phyloP scores from a whole-genome alignment of 306 rosid genomes.

The Prunus fruticosa region DNA sequence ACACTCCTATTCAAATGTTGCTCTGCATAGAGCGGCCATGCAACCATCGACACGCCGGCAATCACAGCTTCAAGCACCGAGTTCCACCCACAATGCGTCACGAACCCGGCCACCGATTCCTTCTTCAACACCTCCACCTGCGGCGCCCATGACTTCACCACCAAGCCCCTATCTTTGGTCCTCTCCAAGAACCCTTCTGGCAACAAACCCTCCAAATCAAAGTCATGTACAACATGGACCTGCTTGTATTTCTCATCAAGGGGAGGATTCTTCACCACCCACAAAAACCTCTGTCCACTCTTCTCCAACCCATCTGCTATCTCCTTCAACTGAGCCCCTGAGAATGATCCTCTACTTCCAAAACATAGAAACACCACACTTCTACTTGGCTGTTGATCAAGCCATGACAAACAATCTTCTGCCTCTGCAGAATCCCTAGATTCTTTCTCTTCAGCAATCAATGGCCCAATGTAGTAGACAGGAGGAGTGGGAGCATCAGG shows the following conservation, averaged over 20 bases:
- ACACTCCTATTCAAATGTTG: conserved; percentile 33
- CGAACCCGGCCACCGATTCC: conserved; percentile 31
- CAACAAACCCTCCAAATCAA: neutral
- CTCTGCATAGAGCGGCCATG: conserved; percentile 44
- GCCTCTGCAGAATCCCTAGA: too few relatives aligned
- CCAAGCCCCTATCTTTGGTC: conserved; percentile 29
- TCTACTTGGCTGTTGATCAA: conserved; percentile 17
- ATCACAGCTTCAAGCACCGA: conserved; percentile 34
- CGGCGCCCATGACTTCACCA: conserved; percentile 38
- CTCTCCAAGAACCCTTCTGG: conserved; percentile 33
- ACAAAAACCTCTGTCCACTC: conserved; percentile 30
- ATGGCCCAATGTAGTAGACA: too few relatives aligned
- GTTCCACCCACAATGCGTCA: conserved; percentile 44
- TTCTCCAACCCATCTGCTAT: conserved; percentile 25
- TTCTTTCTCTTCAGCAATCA: too few relatives aligned
- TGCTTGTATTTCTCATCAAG: conserved; percentile 4
- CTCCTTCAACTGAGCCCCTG: conserved; percentile 14
- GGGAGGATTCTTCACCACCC: conserved; percentile 26
- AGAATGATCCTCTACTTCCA: conserved; percentile 25
- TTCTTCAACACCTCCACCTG: conserved; percentile 29
- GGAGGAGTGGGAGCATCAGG: too few relatives aligned
- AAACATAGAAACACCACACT: conserved; percentile 32
- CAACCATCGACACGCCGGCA: conserved; percentile 31
- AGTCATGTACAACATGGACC: neutral
- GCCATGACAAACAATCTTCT: conserved; percentile 16